These are phyloP conservation scores for Mortierella claussenii DNA, from an alignment of 192 early-diverging fungal genomes.

Conservation along the genomic window DNA sequence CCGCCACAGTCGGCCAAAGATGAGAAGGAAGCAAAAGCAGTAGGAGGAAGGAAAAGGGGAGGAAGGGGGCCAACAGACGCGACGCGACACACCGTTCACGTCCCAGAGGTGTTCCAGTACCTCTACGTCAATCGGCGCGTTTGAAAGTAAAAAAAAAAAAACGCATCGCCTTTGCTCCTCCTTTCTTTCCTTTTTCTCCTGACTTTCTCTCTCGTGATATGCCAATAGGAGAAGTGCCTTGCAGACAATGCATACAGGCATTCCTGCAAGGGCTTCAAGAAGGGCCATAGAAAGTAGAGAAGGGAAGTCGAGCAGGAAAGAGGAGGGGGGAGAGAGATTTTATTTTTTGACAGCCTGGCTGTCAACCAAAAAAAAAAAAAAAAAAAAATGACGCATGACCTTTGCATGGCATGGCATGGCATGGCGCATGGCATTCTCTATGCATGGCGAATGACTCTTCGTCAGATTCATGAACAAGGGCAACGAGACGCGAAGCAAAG, in stretches of 20 bases:
- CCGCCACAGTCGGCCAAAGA: not conserved
- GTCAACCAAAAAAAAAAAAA: too few relatives aligned
- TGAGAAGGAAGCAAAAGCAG: not conserved
- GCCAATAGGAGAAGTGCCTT: not conserved
- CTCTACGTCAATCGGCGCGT: constrained; percentile 25
- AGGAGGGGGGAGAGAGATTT: too few relatives aligned
- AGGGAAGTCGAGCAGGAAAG: too few relatives aligned
- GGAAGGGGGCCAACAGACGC: not conserved
- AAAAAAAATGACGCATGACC: too few relatives aligned
- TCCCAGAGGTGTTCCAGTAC: constrained; percentile 31
- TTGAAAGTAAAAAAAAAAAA: not conserved
- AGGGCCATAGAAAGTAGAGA: too few relatives aligned
- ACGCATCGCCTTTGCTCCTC: not conserved
- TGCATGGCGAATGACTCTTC: too few relatives aligned
- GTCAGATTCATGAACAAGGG: too few relatives aligned
- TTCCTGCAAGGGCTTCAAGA: not conserved
- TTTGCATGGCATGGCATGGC: too few relatives aligned
- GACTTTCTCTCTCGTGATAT: not conserved
- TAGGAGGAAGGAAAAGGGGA: not conserved
- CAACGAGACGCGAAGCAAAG: too few relatives aligned
- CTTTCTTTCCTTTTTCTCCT: not conserved
- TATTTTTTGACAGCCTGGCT: too few relatives aligned
- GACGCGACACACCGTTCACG: constrained; percentile 8
- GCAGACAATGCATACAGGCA: not conserved
- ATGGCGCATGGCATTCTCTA: too few relatives aligned